Conservation (phyloP, 2,329 filamentous ascomycete species). For the Lasiodiplodia sp. region DNA sequence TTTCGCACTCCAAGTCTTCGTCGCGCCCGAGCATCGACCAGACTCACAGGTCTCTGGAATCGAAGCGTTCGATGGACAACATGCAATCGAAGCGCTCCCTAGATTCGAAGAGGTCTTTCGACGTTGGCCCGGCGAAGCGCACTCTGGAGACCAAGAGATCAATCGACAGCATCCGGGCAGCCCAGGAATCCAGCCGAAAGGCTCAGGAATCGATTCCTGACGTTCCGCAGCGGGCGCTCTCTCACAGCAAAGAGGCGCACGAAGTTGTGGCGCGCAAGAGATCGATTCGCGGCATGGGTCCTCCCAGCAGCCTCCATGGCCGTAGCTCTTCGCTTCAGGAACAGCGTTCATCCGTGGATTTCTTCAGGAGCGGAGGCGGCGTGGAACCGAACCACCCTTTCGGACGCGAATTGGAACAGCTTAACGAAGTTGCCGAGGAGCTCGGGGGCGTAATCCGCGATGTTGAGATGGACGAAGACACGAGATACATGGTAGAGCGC, state of each 20-base stretch:
- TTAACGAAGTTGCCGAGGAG: constrained; percentile 92
- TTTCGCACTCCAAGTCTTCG: constrained; percentile 25
- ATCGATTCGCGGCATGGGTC: constrained; percentile 59
- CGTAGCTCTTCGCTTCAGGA: constrained; percentile 66
- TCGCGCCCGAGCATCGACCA: constrained; percentile 22
- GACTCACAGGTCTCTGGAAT: constrained; percentile 13
- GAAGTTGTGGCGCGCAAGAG: constrained; percentile 75
- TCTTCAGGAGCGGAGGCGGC: constrained; percentile 47
- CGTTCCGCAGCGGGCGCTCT: constrained; percentile 80
- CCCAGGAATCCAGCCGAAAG: constrained; percentile 13
- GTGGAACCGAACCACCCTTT: constrained; percentile 73
- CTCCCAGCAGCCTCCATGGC: constrained; percentile 49
- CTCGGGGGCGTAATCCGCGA: constrained; percentile 68
- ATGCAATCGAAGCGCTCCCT: constrained; percentile 22
- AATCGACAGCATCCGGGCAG: constrained; percentile 24
- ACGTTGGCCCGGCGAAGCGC: constrained; percentile 1
- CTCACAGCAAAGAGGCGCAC: constrained; percentile 88
- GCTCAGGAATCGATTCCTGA: constrained; percentile 65
- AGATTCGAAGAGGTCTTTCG: constrained; percentile 24
- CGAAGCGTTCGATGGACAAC: constrained; percentile 24
- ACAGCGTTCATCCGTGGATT: constrained; percentile 55
- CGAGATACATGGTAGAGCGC: constrained; percentile 70
- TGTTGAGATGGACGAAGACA: constrained; percentile 75
- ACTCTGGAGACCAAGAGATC: constrained; percentile 13
- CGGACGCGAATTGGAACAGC: constrained; percentile 86